Base-by-base conservation (phyloP, 306 rosid species). In the Begonia loranthoides region DNA sequence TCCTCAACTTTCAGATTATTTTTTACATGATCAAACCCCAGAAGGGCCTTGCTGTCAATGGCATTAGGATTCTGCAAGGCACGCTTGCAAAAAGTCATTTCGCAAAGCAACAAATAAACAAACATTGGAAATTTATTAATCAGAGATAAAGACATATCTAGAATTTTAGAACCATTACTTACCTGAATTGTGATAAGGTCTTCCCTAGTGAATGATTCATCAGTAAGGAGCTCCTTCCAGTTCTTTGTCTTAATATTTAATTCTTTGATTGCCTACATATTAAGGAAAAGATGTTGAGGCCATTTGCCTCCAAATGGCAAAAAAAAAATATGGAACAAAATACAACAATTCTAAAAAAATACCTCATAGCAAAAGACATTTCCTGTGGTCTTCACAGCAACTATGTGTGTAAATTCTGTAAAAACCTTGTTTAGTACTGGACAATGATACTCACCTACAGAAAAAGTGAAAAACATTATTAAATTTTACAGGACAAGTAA, bases 141-240 rank as follows among this genome's bases (percentile, higher is more conserved):
- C 43, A 59, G 65, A 39, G 15, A 22, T 34, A 41, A 60, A 45
- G 58, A 13, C 56, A 65, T 54, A 17, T 48, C 59, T 43, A 53
- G 57, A 21, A 54, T 15, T 40, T 48, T 41, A 49, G 44, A 71
- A 39, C 53, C 61, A 33, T 66, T 39, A 62, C 52, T 51, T 49
- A 77, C 96, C 93, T 86, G 99, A 74, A 92, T 80, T 55, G 99
- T 92, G 76, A 92, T 73, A 52, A 92, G 78, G 63, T 92, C 96
- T 55, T 67, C 84, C 84, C 51, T 83, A 38, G 88, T 60, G 66
- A 86, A 86, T 67, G 88, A 79, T 66, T 92, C 94, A 56, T 86
- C 99, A 8, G 94, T 83, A 66, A 92, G 88, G 41, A 92, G 99
- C 66, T 92, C 96, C 76, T 86, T 92, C 99, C 99, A 92, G 72